Conservation (phyloP, 2,329 filamentous ascomycete species). For the Aulographum hederae region DNA sequence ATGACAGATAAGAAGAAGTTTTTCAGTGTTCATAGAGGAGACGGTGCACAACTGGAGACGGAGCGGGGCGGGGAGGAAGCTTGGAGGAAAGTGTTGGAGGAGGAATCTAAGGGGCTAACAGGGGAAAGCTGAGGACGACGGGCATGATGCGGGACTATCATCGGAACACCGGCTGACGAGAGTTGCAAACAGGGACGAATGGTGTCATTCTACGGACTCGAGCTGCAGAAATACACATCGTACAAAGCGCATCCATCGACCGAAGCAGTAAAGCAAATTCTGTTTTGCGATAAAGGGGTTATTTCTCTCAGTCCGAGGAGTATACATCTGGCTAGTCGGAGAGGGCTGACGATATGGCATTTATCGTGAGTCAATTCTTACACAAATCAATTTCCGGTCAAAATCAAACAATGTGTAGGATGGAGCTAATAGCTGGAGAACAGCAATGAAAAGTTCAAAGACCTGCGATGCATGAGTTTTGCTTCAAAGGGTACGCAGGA, state of each 20-base stretch:
- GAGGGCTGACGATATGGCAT: conserved; percentile 78
- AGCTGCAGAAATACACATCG: conserved; percentile 78
- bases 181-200: conserved; percentile 72
- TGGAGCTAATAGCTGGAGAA: conserved; percentile 4
- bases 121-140: not conserved
- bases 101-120: too few relatives aligned
- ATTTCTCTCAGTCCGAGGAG: conserved; percentile 68
- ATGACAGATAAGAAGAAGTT: too few relatives aligned
- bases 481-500: conserved; percentile 70
- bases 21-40: too few relatives aligned
- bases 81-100: too few relatives aligned
- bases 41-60: too few relatives aligned
- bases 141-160: not conserved
- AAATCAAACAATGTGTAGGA: not conserved
- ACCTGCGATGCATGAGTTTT: conserved; percentile 89
- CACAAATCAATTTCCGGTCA: too few relatives aligned
- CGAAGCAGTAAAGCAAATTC: conserved; percentile 68
- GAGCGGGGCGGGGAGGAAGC: too few relatives aligned
- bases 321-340: conserved; percentile 72
- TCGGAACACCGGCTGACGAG: too few relatives aligned
- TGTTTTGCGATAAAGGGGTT: conserved; percentile 82
- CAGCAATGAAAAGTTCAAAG: conserved; percentile 59
- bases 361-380: conserved; percentile 41
- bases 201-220: conserved; percentile 70
- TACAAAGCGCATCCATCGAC: conserved; percentile 58